phyloP scores from a whole-genome alignment of 495 filamentous ascomycete genomes.

The Neurospora sublineolata region DNA sequence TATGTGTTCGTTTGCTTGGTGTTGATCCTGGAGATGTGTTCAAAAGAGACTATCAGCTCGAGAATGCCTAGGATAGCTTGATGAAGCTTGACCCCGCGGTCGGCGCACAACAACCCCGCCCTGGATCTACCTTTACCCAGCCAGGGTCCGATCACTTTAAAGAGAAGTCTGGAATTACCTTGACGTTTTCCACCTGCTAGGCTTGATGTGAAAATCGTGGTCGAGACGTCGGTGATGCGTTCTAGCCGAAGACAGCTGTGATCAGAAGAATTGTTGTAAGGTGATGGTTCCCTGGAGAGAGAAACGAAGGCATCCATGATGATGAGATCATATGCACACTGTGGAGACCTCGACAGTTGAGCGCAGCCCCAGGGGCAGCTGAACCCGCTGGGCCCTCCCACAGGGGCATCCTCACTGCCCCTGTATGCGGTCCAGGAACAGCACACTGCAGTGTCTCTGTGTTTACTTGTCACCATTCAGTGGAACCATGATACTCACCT shows the following conservation, averaged over 20 bases:
- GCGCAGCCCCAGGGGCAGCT: not conserved
- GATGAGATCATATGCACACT: not conserved
- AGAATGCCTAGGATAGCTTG: not conserved
- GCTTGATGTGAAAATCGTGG: not conserved
- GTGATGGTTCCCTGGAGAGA: not conserved
- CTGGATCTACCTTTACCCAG: not conserved
- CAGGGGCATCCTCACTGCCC: not conserved
- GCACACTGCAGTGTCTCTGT: not conserved
- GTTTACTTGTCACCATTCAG: not conserved
- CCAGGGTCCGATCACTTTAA: not conserved
- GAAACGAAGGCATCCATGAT: not conserved
- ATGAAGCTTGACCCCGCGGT: not conserved
- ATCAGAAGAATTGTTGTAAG: not conserved
- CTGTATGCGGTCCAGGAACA: not conserved
- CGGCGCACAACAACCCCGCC: not conserved
- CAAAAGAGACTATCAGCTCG: not conserved
- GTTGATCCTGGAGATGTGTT: not conserved
- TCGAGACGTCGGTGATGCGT: not conserved
- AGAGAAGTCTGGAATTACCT: not conserved
- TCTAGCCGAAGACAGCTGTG: not conserved
- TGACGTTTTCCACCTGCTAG: not conserved
- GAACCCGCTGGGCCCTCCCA: not conserved
- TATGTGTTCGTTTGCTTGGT: not conserved
- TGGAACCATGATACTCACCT: not conserved
- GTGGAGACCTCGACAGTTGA: not conserved